Conservation (phyloP, 2,329 filamentous ascomycete genomes). For the Aspergillus fumigatus region DNA sequence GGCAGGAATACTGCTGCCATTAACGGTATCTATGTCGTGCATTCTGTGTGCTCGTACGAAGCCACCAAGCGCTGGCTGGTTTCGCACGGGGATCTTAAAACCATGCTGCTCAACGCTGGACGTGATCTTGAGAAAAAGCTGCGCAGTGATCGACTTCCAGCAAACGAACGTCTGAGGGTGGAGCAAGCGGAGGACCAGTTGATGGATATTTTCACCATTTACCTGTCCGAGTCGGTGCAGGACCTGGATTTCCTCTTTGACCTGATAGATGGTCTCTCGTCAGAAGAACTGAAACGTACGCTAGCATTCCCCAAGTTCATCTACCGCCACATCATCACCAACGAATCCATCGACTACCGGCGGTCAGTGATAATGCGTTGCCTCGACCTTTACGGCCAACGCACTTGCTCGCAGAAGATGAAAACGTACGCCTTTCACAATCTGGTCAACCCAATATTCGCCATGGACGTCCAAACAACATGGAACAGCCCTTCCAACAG, state of each 20-base stretch:
- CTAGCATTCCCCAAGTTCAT: constrained; percentile 76
- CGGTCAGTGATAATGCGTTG: constrained; percentile 76
- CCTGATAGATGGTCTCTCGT: constrained; percentile 76
- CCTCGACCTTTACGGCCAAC: constrained; percentile 79
- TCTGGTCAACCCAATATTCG: constrained; percentile 91
- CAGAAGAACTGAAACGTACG: constrained; percentile 73
- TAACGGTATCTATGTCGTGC: constrained; percentile 80
- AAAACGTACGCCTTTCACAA: constrained; percentile 92
- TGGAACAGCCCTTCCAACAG: constrained; percentile 58
- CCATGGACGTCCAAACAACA: constrained; percentile 88
- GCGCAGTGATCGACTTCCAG: constrained; percentile 63
- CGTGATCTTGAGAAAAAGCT: constrained; percentile 75
- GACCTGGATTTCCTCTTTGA: constrained; percentile 81
- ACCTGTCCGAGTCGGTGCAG: constrained; percentile 67
- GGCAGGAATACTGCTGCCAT: constrained; percentile 73
- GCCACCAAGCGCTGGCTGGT: constrained; percentile 64
- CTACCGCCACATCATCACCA: constrained; percentile 78
- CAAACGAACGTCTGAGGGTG: constrained; percentile 72
- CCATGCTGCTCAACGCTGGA: constrained; percentile 58
- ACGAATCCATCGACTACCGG: constrained; percentile 80
- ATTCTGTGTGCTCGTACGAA: constrained; percentile 67
- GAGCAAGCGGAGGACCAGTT: constrained; percentile 87
- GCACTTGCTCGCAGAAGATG: constrained; percentile 74
- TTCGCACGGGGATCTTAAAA: constrained; percentile 54
- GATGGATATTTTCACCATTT: constrained; percentile 77